Evolutionary conservation across 139 green algal species (phyloP).

Genomic region (Gonium pectorale): DNA sequence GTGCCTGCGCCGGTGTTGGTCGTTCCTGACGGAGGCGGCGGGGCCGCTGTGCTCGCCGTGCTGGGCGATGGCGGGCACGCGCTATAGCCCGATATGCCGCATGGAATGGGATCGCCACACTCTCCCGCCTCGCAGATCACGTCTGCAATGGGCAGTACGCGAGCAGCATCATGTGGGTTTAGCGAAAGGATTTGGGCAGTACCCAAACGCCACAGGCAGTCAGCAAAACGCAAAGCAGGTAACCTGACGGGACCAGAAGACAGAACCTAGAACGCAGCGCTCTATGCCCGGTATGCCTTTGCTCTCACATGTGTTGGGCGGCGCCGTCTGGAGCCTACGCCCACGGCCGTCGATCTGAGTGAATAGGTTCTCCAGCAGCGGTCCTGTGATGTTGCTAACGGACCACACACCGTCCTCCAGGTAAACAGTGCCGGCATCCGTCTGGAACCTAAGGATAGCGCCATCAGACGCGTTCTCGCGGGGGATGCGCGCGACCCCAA

Average conservation of each 20-base stretch:
- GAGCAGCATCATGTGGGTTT: too few species aligned
- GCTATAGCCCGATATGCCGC: neutral
- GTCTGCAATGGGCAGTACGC: too few species aligned
- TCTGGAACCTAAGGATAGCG: neutral
- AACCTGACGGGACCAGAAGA: too few species aligned
- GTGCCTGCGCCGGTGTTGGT: neutral
- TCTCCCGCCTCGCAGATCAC: slow-evolving; percentile 16
- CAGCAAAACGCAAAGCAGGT: too few species aligned
- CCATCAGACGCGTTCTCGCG: neutral
- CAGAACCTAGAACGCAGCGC: too few species aligned
- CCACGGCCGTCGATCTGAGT: too few species aligned
- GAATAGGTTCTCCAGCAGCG: slow-evolving; percentile 3
- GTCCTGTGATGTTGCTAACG: neutral
- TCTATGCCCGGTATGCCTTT: too few species aligned
- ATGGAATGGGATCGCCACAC: neutral
- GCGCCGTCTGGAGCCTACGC: too few species aligned
- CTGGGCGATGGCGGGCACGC: neutral
- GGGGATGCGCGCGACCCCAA: neutral
- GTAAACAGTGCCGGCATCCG: neutral
- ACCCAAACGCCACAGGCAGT: too few species aligned
- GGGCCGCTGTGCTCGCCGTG: neutral
- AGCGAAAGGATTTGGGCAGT: too few species aligned
- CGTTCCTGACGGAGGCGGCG: neutral
- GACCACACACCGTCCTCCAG: neutral
- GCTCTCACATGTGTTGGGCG: too few species aligned